Percentiles rank a stretch among this genome's conserved stretches.
These are phyloP conservation scores for Teunomyces atbi DNA, from an alignment of 805 yeast species.

Conservation along the genomic window DNA sequence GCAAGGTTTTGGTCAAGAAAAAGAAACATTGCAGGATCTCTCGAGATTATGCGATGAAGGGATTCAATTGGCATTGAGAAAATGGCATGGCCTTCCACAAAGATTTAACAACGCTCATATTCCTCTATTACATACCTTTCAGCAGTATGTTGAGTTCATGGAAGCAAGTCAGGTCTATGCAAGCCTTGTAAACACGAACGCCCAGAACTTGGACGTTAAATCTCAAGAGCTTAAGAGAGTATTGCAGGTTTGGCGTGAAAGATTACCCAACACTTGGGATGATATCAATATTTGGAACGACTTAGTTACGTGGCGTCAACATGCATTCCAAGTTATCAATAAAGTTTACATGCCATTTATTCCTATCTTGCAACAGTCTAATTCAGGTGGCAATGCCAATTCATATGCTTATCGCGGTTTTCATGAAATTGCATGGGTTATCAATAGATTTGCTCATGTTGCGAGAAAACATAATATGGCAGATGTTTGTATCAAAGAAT, in stretches of 20 bases:
- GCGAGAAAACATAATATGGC: conserved; percentile 97
- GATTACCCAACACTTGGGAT: conserved; percentile 96
- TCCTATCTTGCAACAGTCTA: conserved; percentile 72
- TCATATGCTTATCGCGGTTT: conserved; percentile 97
- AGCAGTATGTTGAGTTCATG: conserved; percentile 95
- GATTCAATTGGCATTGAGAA: conserved; percentile 83
- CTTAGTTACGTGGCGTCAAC: conserved; percentile 97
- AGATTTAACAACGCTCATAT: conserved; percentile 79
- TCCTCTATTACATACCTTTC: conserved; percentile 89
- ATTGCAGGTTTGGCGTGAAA: conserved; percentile 95
- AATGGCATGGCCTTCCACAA: conserved; percentile 90
- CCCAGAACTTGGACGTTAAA: conserved; percentile 86
- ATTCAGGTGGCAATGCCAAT: conserved; percentile 68
- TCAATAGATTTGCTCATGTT: conserved; percentile 96
- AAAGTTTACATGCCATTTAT: conserved; percentile 91
- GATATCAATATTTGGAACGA: conserved; percentile 98
- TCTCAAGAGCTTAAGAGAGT: conserved; percentile 94
- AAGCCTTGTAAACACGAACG: conserved; percentile 82
- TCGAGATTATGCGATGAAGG: conserved; percentile 93
- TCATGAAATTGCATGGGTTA: conserved; percentile 99
- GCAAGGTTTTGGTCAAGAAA: conserved; percentile 91
- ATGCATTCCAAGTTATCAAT: conserved; percentile 94
- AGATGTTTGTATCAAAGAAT: conserved; percentile 90
- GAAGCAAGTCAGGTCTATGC: conserved; percentile 95
- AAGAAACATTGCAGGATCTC: conserved; percentile 80